A percentile compares a stretch with the other conserved stretches of the same genome.
Evolutionary conservation across 2,329 filamentous ascomycete genomes (phyloP).

Genomic region (Bretziella fagacearum): DNA sequence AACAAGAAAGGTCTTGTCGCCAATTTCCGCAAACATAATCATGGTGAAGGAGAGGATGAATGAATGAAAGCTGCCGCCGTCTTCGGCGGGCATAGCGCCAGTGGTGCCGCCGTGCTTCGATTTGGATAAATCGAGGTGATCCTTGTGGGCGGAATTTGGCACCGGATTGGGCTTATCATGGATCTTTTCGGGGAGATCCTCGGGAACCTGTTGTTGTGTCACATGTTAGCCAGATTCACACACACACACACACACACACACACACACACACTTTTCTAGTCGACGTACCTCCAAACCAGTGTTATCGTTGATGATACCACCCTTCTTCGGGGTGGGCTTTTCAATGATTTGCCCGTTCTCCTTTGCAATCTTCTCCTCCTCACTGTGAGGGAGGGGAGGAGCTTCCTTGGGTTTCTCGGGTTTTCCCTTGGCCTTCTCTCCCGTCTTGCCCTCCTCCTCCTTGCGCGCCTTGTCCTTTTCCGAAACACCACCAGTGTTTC

Average conservation of each 20-base stretch:
- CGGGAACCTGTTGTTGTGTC: constrained; percentile 48
- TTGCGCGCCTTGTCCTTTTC: constrained; percentile 68
- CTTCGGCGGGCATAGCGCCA: constrained; percentile 18
- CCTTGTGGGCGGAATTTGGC: constrained; percentile 47
- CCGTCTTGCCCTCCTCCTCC: constrained; percentile 47
- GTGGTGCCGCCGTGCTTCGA: constrained; percentile 15
- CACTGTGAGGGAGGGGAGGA: constrained; percentile 64
- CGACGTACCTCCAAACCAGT: constrained; percentile 42
- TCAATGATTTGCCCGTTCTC: constrained; percentile 23
- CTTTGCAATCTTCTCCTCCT: constrained; percentile 48
- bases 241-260: no score
- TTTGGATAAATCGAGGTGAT: constrained; percentile 38
- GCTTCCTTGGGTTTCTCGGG: constrained; percentile 75
- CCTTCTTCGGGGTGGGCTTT: constrained; percentile 13
- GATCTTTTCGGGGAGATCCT: constrained; percentile 60
- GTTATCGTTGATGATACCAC: constrained; percentile 14
- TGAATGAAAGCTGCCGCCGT: constrained; percentile 51
- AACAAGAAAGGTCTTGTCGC: constrained; percentile 96
- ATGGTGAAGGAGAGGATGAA: constrained; percentile 86
- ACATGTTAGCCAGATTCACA: constrained; percentile 6
- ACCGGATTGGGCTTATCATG: constrained; percentile 57
- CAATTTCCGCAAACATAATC: constrained; percentile 93
- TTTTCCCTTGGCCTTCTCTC: constrained; percentile 51
- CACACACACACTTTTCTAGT: no score
- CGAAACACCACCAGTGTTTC: constrained; percentile 76